Evolutionary conservation across 208 protist species (phyloP).

Genomic region (Acanthamoeba healyi): DNA sequence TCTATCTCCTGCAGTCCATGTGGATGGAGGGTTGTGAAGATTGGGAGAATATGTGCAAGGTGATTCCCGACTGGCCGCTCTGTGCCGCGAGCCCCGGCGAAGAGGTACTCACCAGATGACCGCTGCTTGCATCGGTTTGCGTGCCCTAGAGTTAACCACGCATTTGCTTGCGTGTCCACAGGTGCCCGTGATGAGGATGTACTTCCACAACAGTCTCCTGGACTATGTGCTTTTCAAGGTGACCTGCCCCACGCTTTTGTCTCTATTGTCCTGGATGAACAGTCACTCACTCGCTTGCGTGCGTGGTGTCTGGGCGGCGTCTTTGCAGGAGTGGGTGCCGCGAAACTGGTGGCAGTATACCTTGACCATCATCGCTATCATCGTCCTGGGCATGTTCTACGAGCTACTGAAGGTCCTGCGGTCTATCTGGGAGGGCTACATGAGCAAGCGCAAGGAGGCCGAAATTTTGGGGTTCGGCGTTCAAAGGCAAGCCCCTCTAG

Average conservation of each 20-base stretch:
- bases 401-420: neutral
- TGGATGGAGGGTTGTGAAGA: constrained; percentile 4
- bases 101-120: too few relatives aligned
- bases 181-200: constrained; percentile 78
- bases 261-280: too few relatives aligned
- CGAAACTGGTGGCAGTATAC: neutral
- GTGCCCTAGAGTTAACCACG: too few relatives aligned
- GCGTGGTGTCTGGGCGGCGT: too few relatives aligned
- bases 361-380: neutral
- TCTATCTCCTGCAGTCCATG: neutral
- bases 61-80: constrained; percentile 44
- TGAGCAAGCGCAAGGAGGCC: neutral
- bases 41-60: constrained; percentile 60
- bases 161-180: too few relatives aligned
- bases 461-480: neutral
- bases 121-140: too few relatives aligned
- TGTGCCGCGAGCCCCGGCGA: neutral
- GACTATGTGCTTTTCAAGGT: constrained; percentile 80
- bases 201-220: constrained; percentile 76
- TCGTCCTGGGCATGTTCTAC: constrained; percentile 21
- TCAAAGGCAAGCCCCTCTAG: neutral
- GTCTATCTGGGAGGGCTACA: neutral
- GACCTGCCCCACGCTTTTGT: too few relatives aligned
- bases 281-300: too few relatives aligned
- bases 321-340: constrained; percentile 32